Conservation (phyloP, 2,329 filamentous ascomycete genomes). For the Sordariomycetes sp. region DNA sequence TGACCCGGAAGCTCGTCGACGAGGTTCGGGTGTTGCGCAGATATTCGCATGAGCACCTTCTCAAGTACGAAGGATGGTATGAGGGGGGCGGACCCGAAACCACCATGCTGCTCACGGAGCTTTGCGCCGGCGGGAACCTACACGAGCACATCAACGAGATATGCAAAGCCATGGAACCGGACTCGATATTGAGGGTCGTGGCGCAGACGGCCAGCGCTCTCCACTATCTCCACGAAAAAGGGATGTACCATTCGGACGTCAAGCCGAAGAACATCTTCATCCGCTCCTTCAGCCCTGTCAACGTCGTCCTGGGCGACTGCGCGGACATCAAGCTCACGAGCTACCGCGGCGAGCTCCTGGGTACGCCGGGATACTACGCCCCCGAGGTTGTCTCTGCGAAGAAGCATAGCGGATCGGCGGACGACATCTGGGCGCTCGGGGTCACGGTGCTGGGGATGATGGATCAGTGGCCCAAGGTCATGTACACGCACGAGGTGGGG, state of each 20-base stretch:
- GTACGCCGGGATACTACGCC: slow-evolving; percentile 19
- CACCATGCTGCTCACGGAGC: slow-evolving; percentile 19
- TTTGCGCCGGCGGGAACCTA: slow-evolving; percentile 17
- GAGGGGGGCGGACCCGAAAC: slow-evolving; percentile 10
- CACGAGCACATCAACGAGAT: slow-evolving; percentile 13
- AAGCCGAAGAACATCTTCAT: slow-evolving; percentile 22
- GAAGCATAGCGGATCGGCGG: slow-evolving; percentile 12
- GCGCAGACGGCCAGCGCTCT: slow-evolving; percentile 15
- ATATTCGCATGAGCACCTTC: slow-evolving; percentile 16
- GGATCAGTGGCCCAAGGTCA: slow-evolving; percentile 14
- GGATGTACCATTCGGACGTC: slow-evolving; percentile 18
- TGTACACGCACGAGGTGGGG: slow-evolving; percentile 6
- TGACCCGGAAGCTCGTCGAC: slow-evolving; percentile 10
- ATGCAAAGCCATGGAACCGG: slow-evolving; percentile 7
- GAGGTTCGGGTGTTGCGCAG: slow-evolving; percentile 13
- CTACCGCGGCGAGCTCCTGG: slow-evolving; percentile 6
- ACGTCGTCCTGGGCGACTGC: slow-evolving; percentile 20
- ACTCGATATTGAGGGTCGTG: slow-evolving; percentile 11
- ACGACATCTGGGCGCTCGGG: slow-evolving; percentile 25
- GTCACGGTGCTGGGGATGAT: slow-evolving; percentile 19
- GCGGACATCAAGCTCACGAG: slow-evolving; percentile 15
- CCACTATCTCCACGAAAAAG: slow-evolving; percentile 14
- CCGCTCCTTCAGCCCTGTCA: slow-evolving; percentile 14
- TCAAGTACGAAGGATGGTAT: slow-evolving; percentile 17
- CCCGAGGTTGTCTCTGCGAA: slow-evolving; percentile 14